Evolutionary conservation across 768 basidiomycete species (phyloP).

Genomic region (Chalciporus sphaerocephalus): DNA sequence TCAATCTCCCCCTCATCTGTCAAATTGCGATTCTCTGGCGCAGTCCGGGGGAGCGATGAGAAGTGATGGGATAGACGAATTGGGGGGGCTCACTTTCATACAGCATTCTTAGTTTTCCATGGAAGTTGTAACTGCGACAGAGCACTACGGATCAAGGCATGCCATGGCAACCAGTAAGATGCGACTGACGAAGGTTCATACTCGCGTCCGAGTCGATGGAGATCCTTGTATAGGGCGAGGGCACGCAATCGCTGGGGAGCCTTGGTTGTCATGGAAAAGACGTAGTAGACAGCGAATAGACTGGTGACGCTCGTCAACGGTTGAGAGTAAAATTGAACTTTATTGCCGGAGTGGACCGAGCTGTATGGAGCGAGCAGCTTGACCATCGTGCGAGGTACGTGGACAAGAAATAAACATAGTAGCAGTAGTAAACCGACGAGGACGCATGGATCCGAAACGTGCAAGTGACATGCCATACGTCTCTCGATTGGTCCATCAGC

Average conservation of each 20-base stretch:
- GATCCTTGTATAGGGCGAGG: conserved; percentile 75
- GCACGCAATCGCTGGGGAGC: conserved; percentile 55
- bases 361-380: too few species aligned
- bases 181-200: conserved; percentile 72
- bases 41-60: neutral
- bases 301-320: too few species aligned
- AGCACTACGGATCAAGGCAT: conserved; percentile 6
- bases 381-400: too few species aligned
- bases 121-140: conserved; percentile 65
- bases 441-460: too few species aligned
- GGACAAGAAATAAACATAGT: too few species aligned
- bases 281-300: too few species aligned
- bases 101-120: conserved; percentile 61
- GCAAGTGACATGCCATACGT: too few species aligned
- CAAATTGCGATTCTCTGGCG: conserved; percentile 60
- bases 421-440: too few species aligned
- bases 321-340: too few species aligned
- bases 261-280: conserved; percentile 41
- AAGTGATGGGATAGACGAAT: neutral
- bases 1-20: conserved; percentile 70
- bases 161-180: conserved; percentile 7
- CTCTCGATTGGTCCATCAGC: conserved; percentile 5
- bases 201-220: conserved; percentile 74
- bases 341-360: too few species aligned
- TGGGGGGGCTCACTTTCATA: conserved; percentile 59